phyloP scores from a whole-genome alignment of 805 yeast species.

The Candida gorgasii region DNA sequence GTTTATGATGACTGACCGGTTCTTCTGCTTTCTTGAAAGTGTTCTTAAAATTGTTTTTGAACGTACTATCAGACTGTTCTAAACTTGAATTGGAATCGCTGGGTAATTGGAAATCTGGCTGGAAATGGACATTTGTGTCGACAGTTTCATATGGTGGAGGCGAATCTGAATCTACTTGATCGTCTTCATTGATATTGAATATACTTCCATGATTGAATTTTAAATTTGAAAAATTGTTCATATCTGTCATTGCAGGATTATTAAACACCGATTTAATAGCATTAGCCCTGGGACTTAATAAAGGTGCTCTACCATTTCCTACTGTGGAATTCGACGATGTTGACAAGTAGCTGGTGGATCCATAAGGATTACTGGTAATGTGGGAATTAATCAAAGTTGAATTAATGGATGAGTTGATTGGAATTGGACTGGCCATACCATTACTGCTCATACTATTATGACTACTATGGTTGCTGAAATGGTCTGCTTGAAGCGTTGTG shows the following conservation, averaged over 20 bases:
- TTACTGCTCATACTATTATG: conserved; percentile 1
- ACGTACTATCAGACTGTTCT: not conserved
- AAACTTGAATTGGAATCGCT: conserved; percentile 1
- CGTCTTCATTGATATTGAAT: conserved; percentile 24
- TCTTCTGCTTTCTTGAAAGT: no score
- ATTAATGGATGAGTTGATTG: conserved; percentile 3
- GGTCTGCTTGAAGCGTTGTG: not conserved
- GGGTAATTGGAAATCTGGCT: not conserved
- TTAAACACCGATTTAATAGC: conserved; percentile 45
- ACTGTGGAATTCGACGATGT: conserved; percentile 10
- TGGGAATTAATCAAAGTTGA: conserved; percentile 3
- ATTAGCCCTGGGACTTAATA: conserved; percentile 36
- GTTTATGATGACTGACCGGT: conserved; percentile 19
- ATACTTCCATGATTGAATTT: conserved; percentile 28
- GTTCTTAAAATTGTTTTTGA: no score
- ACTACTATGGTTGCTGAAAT: not conserved
- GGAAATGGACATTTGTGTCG: not conserved
- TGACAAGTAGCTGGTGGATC: conserved; percentile 3
- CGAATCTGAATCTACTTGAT: conserved; percentile 8
- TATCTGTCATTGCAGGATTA: conserved; percentile 42
- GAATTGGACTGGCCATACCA: conserved; percentile 6
- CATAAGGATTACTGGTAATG: conserved; percentile 2
- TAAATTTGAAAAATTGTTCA: conserved; percentile 29
- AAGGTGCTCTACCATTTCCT: conserved; percentile 12
- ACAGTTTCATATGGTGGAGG: conserved; percentile 6